These are phyloP conservation scores for Symbiodinium natans DNA, from an alignment of 73 alveolate species.

Conservation along the genomic window DNA sequence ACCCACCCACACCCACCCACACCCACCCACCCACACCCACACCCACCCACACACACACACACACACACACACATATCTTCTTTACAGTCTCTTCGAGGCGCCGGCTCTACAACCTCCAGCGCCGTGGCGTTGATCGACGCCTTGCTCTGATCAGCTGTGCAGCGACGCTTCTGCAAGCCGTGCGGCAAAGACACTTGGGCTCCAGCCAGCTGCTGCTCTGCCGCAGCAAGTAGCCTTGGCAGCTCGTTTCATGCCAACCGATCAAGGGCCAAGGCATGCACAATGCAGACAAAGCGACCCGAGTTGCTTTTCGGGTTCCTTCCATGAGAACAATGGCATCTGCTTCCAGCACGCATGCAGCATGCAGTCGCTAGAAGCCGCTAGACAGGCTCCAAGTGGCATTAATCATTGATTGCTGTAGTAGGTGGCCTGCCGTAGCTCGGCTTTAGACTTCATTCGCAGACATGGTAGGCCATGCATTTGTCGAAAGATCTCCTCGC, in stretches of 20 bases:
- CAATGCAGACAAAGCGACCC: not conserved
- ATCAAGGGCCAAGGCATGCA: not conserved
- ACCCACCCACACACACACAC: too few species aligned
- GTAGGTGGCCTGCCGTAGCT: not conserved
- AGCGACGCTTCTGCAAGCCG: not conserved
- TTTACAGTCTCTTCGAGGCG: not conserved
- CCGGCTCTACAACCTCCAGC: not conserved
- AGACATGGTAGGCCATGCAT: not conserved
- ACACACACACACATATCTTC: not conserved
- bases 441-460: not conserved
- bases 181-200: too few species aligned
- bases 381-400: too few species aligned
- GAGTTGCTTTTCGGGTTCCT: not conserved
- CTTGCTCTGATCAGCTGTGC: not conserved
- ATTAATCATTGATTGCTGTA: not conserved
- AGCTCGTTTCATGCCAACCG: too few species aligned
- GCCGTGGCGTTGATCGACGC: not conserved
- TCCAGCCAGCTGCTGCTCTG: not conserved
- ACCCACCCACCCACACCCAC: not conserved
- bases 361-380: too few species aligned
- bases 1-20: not conserved
- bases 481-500: not conserved
- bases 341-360: not conserved
- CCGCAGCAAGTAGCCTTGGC: not conserved
- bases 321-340: not conserved